These are phyloP conservation scores for Linnemannia exigua DNA, from an alignment of 192 early-diverging fungal genomes.

Conservation along the genomic window DNA sequence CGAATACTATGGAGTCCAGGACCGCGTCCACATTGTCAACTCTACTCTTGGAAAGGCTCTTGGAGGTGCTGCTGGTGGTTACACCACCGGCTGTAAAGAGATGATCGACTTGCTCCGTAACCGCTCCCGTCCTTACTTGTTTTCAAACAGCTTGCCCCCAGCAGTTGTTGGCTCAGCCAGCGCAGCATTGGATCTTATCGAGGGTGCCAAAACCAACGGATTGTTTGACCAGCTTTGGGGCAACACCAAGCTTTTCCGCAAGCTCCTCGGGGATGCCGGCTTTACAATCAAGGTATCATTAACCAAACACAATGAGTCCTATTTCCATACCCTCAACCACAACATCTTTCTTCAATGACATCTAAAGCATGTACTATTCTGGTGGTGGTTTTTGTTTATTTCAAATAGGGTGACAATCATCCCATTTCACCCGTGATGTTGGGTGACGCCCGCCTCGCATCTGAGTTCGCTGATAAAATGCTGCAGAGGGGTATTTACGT, in stretches of 20 bases:
- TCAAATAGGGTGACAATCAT: conserved; percentile 54
- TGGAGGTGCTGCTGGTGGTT: conserved; percentile 93
- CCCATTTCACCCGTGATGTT: conserved; percentile 95
- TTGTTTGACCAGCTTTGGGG: conserved; percentile 69
- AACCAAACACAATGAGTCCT: too few relatives aligned
- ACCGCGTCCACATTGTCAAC: conserved; percentile 92
- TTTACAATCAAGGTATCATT: conserved; percentile 69
- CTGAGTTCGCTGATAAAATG: conserved; percentile 80
- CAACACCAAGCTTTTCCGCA: conserved; percentile 73
- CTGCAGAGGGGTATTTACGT: conserved; percentile 95
- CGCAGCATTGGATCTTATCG: conserved; percentile 61
- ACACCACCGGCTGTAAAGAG: conserved; percentile 90
- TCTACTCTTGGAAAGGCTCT: conserved; percentile 96
- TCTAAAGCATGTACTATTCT: too few relatives aligned
- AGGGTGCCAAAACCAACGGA: conserved; percentile 61
- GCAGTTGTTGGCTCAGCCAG: conserved; percentile 91
- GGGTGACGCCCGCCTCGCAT: conserved; percentile 94
- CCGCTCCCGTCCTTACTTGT: conserved; percentile 96
- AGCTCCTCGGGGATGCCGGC: conserved; percentile 69
- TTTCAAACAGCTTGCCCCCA: conserved; percentile 97
- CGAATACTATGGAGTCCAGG: conserved; percentile 88
- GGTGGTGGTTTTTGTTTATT: not conserved
- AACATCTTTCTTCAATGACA: too few relatives aligned
- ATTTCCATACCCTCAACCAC: not conserved
- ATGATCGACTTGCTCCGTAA: conserved; percentile 94